Evolutionary conservation across 2,329 filamentous ascomycete genomes (phyloP).

Genomic region (Ophiostoma sp.): DNA sequence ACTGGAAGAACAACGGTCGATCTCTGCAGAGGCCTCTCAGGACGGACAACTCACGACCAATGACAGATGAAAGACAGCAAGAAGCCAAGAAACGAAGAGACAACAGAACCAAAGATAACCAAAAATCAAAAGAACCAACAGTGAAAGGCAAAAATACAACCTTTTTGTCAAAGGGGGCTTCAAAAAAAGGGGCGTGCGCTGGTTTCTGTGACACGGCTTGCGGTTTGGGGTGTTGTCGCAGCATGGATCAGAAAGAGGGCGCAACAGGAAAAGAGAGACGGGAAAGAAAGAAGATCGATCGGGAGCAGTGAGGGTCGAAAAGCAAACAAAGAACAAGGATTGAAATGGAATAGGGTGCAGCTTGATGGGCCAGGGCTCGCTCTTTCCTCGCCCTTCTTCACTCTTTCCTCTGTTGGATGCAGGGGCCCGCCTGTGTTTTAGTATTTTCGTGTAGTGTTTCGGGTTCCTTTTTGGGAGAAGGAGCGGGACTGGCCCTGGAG

Average conservation of each 20-base stretch:
- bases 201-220: conserved; percentile 5
- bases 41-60: too few species aligned
- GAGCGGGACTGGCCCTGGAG: not conserved
- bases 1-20: not conserved
- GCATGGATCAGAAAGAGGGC: not conserved
- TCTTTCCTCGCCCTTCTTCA: not conserved
- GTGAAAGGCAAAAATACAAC: not conserved
- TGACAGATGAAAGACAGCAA: not conserved
- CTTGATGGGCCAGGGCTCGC: not conserved
- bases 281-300: not conserved
- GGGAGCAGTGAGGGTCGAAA: not conserved
- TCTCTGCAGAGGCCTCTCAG: not conserved
- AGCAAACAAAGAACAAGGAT: not conserved
- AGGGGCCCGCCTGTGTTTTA: not conserved
- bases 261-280: too few species aligned
- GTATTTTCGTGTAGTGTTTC: not conserved
- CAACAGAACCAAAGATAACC: not conserved
- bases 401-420: not conserved
- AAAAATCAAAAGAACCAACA: not conserved
- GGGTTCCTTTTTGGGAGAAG: not conserved
- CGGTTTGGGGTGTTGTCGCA: conserved; percentile 8
- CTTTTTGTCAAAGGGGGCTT: not conserved
- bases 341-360: not conserved
- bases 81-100: not conserved
- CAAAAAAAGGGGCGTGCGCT: not conserved